A percentile compares a stretch with the other conserved stretches of the same genome.
Evolutionary conservation across 805 yeast genomes (phyloP).

Genomic region (Monosporozyma siamensis): DNA sequence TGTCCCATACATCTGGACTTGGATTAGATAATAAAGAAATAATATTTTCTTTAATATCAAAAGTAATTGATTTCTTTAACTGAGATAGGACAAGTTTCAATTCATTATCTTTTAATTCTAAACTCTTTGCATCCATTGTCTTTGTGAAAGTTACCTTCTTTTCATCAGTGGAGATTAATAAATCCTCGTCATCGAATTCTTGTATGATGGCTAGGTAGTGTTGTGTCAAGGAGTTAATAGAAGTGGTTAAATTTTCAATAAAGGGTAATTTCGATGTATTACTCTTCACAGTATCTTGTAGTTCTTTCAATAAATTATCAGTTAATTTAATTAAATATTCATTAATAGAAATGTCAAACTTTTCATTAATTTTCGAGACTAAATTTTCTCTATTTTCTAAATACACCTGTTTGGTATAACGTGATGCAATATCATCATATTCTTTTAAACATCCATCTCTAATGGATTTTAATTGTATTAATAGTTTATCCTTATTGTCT

Average conservation of each 20-base stretch:
- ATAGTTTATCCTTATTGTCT: slow-evolving; percentile 30
- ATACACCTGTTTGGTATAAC: slow-evolving; percentile 63
- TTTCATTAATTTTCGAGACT: slow-evolving; percentile 37
- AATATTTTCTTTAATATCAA: slow-evolving; percentile 42
- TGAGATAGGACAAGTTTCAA: slow-evolving; percentile 36
- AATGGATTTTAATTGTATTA: slow-evolving; percentile 36
- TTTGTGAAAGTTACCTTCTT: background rate
- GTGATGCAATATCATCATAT: slow-evolving; percentile 67
- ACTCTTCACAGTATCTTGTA: slow-evolving; percentile 22
- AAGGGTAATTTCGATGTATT: slow-evolving; percentile 15
- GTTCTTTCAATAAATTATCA: slow-evolving; percentile 26
- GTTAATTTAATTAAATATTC: slow-evolving; percentile 34
- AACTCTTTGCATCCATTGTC: background rate
- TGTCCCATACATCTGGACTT: slow-evolving; percentile 50
- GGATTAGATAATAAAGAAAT: slow-evolving; percentile 43
- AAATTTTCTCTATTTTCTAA: slow-evolving; percentile 48
- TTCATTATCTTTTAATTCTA: slow-evolving; percentile 22
- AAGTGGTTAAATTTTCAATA: background rate
- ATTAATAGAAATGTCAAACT: slow-evolving; percentile 37
- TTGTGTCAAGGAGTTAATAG: background rate
- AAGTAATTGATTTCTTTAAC: slow-evolving; percentile 38
- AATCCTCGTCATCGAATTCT: background rate
- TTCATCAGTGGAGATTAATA: background rate
- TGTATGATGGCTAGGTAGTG: background rate
- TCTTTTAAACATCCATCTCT: slow-evolving; percentile 38